Base-by-base conservation (phyloP, 2,329 filamentous ascomycete species). In the Stenocarpella maydis region DNA sequence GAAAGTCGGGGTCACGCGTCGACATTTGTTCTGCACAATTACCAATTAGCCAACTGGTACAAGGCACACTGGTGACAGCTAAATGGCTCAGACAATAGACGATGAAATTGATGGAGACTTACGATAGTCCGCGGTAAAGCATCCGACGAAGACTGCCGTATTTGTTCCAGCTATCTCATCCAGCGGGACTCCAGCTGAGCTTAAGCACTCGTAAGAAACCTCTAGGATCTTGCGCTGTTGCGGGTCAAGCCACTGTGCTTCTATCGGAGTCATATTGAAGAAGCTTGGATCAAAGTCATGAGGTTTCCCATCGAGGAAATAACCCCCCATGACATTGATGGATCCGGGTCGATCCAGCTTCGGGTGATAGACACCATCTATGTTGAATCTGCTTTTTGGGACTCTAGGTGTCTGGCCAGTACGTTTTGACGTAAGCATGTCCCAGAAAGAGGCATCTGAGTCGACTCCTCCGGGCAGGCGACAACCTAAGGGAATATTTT, bases 221-320 rank as follows among this genome's bases (percentile, higher is more conserved):
- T 84, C 80, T 4, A 82, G 76, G 28, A 81, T 72, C 69, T 78
- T 77, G 2, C 82, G 74, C 69, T 82, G 80, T 70, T 83, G 82
- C 0, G 82, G 82, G 60, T 84, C 82, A 68, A 83, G 77, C 39
- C 74, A 76, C 60, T 76, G 74, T 19, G 80, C 80, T 71, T 84
- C 82, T 12, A 76, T 71, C 1, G 78, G 76, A 1, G 74, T 77
- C 52, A 83, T 81, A 52, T 76, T 74, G 73, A 84, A 85, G 73
- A 84, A 82, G 10, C 71, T 69, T 0, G 78, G 49, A 71, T 83
- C 81, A 68, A 82, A 82, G 15, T 67, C 68, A 10, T 73, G 67
- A 14, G 77, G 67, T 63, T 77, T 74, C 8, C 74, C 73, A 10
- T 76, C 66, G 3, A 77, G 60, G 28, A 80, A 75, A 47, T 78